A percentile compares a stretch with the other conserved stretches of the same genome.
phyloP scores from a whole-genome alignment of 2,329 filamentous ascomycete species.

The Decorospora gaudefroyi region DNA sequence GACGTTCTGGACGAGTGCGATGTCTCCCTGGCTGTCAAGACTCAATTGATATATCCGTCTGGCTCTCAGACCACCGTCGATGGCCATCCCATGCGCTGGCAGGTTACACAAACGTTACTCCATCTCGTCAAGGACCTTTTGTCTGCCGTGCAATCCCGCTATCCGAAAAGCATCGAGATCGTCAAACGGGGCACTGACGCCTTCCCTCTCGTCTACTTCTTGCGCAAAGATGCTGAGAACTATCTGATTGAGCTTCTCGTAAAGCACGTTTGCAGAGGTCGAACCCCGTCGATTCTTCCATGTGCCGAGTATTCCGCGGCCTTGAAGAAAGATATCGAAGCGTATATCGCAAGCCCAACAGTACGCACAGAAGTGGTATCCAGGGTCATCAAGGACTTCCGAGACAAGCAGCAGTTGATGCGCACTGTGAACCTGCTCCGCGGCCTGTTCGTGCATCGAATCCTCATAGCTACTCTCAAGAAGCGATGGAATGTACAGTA shows the following conservation, averaged over 20 bases:
- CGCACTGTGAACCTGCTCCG: conserved; percentile 60
- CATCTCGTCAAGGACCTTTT: conserved; percentile 34
- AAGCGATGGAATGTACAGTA: conserved; percentile 71
- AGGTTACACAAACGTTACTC: conserved; percentile 45
- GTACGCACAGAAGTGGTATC: conserved; percentile 21
- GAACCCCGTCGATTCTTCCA: conserved; percentile 28
- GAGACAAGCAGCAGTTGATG: conserved; percentile 50
- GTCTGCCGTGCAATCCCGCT: conserved; percentile 44
- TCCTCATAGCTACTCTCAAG: conserved; percentile 63
- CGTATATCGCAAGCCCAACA: conserved; percentile 40
- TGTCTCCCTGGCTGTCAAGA: conserved; percentile 49
- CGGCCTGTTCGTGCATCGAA: conserved; percentile 64
- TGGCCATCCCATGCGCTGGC: conserved; percentile 50
- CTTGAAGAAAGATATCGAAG: conserved; percentile 29
- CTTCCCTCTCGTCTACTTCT: conserved; percentile 63
- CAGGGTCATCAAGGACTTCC: conserved; percentile 37
- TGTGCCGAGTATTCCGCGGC: conserved; percentile 26
- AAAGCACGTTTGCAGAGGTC: conserved; percentile 39
- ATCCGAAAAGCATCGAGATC: conserved; percentile 58
- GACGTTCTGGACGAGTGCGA: conserved; percentile 69
- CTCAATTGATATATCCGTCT: conserved; percentile 53
- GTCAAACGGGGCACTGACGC: conserved; percentile 39
- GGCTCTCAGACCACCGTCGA: conserved; percentile 50
- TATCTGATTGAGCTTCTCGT: conserved; percentile 38
- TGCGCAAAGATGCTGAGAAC: conserved; percentile 50